These are phyloP conservation scores for Colletotrichum sublineola DNA, from an alignment of 2,329 filamentous ascomycete species.

Conservation along the genomic window DNA sequence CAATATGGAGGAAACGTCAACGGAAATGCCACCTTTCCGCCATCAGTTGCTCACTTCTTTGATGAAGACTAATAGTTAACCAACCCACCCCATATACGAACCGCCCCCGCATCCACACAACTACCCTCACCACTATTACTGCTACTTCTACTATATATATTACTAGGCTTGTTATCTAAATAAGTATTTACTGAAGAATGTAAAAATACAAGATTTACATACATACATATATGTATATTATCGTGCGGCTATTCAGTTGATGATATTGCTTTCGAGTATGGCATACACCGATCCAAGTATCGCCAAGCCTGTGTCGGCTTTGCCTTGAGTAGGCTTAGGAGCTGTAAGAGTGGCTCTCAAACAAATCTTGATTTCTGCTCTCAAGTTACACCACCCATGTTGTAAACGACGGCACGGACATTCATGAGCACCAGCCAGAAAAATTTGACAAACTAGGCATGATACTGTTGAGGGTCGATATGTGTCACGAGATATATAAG, in stretches of 20 bases:
- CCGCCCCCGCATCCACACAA: too few relatives aligned
- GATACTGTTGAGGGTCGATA: too few relatives aligned
- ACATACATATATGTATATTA: too few relatives aligned
- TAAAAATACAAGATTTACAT: too few relatives aligned
- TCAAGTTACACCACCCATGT: slow-evolving; percentile 44
- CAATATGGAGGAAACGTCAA: slow-evolving; percentile 60
- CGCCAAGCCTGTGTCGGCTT: slow-evolving; percentile 59
- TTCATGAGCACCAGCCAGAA: not conserved
- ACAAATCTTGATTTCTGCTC: slow-evolving; percentile 58
- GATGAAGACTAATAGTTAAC: slow-evolving; percentile 12
- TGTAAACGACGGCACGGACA: not conserved
- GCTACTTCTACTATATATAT: too few relatives aligned
- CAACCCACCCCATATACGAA: too few relatives aligned
- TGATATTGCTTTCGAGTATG: slow-evolving; percentile 46
- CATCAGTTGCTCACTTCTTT: slow-evolving; percentile 42
- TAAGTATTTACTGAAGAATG: too few relatives aligned
- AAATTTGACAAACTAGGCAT: too few relatives aligned
- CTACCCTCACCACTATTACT: too few relatives aligned
- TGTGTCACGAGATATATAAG: too few relatives aligned
- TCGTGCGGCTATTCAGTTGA: not conserved
- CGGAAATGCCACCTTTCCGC: slow-evolving; percentile 51
- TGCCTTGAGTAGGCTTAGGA: slow-evolving; percentile 55
- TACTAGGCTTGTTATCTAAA: too few relatives aligned
- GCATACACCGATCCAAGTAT: slow-evolving; percentile 64
- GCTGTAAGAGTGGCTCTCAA: slow-evolving; percentile 52